These are phyloP conservation scores for Ustilago lituana DNA, from an alignment of 1,284 basidiomycete genomes.

Conservation along the genomic window DNA sequence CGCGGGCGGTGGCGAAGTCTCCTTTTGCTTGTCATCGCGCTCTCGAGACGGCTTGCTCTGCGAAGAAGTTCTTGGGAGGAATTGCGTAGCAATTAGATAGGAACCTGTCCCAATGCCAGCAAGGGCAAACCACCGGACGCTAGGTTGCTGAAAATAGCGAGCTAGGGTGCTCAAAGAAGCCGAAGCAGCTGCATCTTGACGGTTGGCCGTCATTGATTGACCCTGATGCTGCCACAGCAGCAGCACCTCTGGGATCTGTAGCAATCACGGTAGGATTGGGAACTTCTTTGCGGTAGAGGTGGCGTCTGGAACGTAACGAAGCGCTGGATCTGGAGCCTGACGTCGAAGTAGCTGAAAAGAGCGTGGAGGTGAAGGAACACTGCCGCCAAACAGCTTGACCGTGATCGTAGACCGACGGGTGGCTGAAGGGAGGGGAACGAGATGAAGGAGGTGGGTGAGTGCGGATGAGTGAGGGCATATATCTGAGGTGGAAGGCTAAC, in stretches of 20 bases:
- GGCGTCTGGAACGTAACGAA: not conserved
- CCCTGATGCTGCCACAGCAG: not conserved
- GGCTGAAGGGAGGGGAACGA: too few relatives aligned
- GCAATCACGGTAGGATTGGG: not conserved
- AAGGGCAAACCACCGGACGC: constrained; percentile 28
- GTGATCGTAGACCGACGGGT: too few relatives aligned
- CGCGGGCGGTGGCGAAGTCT: constrained; percentile 15
- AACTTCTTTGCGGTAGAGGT: not conserved
- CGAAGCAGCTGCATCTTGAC: constrained; percentile 31
- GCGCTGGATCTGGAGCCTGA: not conserved
- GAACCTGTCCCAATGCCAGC: constrained; percentile 40
- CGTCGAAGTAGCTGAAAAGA: not conserved
- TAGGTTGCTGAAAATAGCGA: constrained; percentile 23
- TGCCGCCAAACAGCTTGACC: not conserved
- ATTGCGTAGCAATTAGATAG: constrained; percentile 12
- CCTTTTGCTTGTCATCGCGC: constrained; percentile 3
- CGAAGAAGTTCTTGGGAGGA: constrained; percentile 5
- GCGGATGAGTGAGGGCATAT: too few relatives aligned
- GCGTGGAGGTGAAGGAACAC: not conserved
- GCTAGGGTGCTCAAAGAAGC: constrained; percentile 23
- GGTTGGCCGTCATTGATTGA: constrained; percentile 21
- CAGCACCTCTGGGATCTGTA: not conserved
- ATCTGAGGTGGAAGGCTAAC: not conserved
- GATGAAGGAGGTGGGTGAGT: too few relatives aligned
- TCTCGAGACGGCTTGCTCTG: not conserved